Conservation (phyloP, 176 grass and related monocot genomes). For the Miscanthus lutarioriparius region DNA sequence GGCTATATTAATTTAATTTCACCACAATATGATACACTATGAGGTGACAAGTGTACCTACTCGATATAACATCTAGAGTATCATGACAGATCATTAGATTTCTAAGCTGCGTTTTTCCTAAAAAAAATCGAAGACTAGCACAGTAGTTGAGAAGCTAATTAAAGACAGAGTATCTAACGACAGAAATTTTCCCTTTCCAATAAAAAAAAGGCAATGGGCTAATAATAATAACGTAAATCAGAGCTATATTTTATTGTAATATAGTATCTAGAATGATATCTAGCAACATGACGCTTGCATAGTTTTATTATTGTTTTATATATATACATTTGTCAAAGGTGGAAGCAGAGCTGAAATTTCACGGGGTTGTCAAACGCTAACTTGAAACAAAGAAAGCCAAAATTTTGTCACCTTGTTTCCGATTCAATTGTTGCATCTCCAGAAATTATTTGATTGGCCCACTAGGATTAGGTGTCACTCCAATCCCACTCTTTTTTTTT, state of each 20-base stretch:
- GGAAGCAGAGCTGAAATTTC: conserved; percentile 3
- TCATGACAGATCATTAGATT: neutral
- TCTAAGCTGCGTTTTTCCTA: neutral
- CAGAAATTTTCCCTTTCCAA: neutral
- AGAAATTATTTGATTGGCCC: neutral
- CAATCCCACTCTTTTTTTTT: too few species aligned
- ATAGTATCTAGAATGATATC: neutral
- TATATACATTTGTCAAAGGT: neutral
- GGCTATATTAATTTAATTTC: neutral
- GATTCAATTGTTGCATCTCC: neutral
- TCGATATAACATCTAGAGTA: neutral
- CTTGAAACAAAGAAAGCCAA: conserved; percentile 13
- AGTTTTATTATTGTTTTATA: neutral
- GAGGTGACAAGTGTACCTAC: neutral
- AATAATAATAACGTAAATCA: neutral
- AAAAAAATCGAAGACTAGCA: neutral
- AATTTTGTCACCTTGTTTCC: neutral
- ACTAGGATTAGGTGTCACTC: neutral
- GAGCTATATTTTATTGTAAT: neutral
- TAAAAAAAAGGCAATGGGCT: neutral
- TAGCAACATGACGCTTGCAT: neutral
- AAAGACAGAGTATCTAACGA: neutral
- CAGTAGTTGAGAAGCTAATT: neutral
- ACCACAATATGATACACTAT: neutral
- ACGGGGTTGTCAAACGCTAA: neutral